Percentiles rank a stretch among this genome's conserved stretches.
Evolutionary conservation across 305 asterid genomes (phyloP).

Genomic region (Fraxinus sp.): DNA sequence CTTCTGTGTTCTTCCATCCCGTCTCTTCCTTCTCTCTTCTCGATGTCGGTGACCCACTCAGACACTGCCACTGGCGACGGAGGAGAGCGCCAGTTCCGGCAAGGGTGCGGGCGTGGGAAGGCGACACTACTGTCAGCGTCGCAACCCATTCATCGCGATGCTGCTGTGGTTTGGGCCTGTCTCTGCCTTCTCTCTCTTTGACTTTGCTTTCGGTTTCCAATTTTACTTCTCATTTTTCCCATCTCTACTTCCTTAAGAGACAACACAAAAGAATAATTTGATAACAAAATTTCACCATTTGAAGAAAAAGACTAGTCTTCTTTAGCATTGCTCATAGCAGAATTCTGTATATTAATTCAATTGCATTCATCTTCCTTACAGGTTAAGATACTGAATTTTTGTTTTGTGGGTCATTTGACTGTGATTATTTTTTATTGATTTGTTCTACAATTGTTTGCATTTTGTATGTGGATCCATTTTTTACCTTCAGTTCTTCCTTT

Average conservation of each 20-base stretch:
- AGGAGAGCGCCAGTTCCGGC: too few species aligned
- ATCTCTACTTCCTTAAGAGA: not conserved
- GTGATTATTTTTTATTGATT: slow-evolving; percentile 30
- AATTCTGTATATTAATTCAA: slow-evolving; percentile 16
- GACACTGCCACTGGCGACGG: too few species aligned
- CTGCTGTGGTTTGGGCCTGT: too few species aligned
- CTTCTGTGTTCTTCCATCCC: too few species aligned
- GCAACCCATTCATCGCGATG: too few species aligned
- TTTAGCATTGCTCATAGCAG: slow-evolving; percentile 18
- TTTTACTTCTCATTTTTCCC: not conserved
- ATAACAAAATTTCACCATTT: not conserved
- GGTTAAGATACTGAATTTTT: slow-evolving; percentile 19
- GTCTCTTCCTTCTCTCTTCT: too few species aligned
- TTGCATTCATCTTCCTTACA: slow-evolving; percentile 29
- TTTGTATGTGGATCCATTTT: slow-evolving; percentile 4
- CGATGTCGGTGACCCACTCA: too few species aligned
- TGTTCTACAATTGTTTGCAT: slow-evolving; percentile 1
- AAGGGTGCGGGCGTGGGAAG: too few species aligned
- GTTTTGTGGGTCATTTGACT: not conserved
- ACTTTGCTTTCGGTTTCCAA: not conserved
- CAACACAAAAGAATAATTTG: not conserved
- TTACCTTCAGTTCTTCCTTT: not conserved
- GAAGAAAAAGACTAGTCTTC: not conserved
- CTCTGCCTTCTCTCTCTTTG: not conserved
- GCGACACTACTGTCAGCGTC: too few species aligned